Evolutionary conservation across 1,139 yeast genomes (phyloP), one percentile per base, ranked within the genome.

Genomic region (Candida dubliniensis): DNA sequence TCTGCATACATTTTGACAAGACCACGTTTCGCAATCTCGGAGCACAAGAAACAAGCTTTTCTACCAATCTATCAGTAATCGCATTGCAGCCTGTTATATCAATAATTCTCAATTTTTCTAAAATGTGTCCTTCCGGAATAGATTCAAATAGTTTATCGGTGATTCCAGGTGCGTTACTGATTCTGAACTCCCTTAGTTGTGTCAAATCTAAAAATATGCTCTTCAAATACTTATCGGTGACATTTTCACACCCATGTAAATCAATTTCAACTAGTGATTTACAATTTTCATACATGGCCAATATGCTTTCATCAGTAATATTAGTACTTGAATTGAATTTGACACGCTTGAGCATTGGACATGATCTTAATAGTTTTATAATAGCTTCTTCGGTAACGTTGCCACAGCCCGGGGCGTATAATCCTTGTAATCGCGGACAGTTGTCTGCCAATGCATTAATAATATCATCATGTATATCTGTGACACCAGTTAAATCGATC

Each of bases 401-500:
- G 26, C 79, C 80, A 50, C 97, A 90, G 3, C 88, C 88, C 0
- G 96, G 91, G 0, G 95, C 95, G 59, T 91, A 91, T 39, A 91
- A 71, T 1, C 97, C 97, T 65, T 93, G 98, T 40, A 93, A 71
- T 42, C 93, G 70, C 32, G 79, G 77, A 61, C 97, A 90, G 58
- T 80, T 76, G 11, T 63, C 60, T 1, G 96, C 91, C 53, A 91
- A 70, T n/a, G 87, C 81, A 37, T 68, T 55, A 47, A 90, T 78
- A 8, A 90, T 81, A 41, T 77, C 81, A 66, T 91, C 96, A 48
- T 74, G 78, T 42, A 74, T 70, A 51, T 77, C 81, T 35, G 75
- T 76, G n/a, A 89, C 84, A n/a, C 95, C 93, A 0, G 96, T 84
- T 55, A 93, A 75, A 66, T 93, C 99, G 41, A 93, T 84, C 35